Evolutionary conservation across 371 early-diverging fungal species (phyloP).

Genomic region (Mortierella sp.): DNA sequence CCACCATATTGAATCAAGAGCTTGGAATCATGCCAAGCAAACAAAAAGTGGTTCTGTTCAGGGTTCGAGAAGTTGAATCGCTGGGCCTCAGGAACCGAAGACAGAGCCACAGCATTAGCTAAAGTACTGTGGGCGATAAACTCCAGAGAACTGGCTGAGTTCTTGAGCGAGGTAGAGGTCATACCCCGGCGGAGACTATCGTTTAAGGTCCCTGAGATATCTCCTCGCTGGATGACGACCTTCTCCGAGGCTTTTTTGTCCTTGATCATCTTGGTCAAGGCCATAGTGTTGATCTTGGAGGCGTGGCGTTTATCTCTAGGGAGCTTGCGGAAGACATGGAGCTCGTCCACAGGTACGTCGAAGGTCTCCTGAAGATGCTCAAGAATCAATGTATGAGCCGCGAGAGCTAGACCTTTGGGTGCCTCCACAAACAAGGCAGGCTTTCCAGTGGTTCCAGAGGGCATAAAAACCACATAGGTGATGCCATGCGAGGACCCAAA

Average conservation of each 20-base stretch:
- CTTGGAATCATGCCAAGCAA: constrained; percentile 42
- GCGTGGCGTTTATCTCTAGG: constrained; percentile 53
- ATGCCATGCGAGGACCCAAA: constrained; percentile 48
- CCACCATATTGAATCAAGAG: constrained; percentile 42
- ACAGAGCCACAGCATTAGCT: constrained; percentile 6
- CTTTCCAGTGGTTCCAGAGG: constrained; percentile 44
- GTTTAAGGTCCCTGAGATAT: constrained; percentile 41
- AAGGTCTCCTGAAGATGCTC: constrained; percentile 55
- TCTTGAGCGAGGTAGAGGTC: constrained; percentile 33
- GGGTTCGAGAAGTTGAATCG: constrained; percentile 34
- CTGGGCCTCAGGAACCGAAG: background rate
- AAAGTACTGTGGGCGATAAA: constrained; percentile 16
- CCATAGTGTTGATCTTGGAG: constrained; percentile 56
- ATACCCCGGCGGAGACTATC: constrained; percentile 48
- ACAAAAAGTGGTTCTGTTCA: constrained; percentile 46
- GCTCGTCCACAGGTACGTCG: constrained; percentile 50
- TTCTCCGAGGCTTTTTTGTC: constrained; percentile 43
- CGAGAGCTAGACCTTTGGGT: constrained; percentile 45
- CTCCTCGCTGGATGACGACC: constrained; percentile 33
- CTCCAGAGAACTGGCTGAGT: constrained; percentile 18
- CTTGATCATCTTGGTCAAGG: constrained; percentile 47
- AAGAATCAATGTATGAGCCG: constrained; percentile 38
- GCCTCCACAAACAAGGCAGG: constrained; percentile 50
- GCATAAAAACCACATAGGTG: constrained; percentile 53
- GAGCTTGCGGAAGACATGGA: constrained; percentile 53